Evolutionary conservation across 169 alveolate genomes (phyloP).

Genomic region (Blepharisma undulans): DNA sequence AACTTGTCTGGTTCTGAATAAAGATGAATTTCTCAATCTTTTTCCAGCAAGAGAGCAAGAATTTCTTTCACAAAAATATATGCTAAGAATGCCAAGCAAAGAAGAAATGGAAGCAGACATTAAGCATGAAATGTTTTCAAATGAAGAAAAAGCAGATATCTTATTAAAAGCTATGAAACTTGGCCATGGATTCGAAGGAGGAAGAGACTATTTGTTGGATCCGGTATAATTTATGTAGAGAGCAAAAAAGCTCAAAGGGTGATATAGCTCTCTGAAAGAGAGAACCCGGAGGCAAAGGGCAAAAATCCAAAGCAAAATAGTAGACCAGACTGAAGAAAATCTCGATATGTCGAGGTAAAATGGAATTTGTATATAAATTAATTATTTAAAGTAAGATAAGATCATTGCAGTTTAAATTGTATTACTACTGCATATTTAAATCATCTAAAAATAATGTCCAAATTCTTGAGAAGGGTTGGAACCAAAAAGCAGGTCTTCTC

Average conservation of each 20-base stretch:
- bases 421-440: neutral
- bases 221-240: neutral
- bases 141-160: neutral
- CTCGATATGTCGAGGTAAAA: neutral
- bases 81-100: neutral
- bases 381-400: too few relatives aligned
- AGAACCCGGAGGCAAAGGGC: neutral
- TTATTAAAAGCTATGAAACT: neutral
- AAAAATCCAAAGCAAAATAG: neutral
- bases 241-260: neutral
- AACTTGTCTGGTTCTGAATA: neutral
- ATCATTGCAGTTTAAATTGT: neutral
- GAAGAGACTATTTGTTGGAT: neutral
- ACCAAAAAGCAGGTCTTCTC: slow-evolving; percentile 24
- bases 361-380: too few relatives aligned
- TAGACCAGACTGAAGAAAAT: neutral
- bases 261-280: neutral
- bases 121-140: neutral
- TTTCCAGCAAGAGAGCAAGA: neutral
- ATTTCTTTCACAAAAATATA: neutral
- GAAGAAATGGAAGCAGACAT: slow-evolving; percentile 12
- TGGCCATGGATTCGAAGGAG: neutral
- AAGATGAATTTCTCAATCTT: neutral
- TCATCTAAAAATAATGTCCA: neutral
- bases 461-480: slow-evolving; percentile 20